Evolutionary conservation across 192 early-diverging fungal species (phyloP), one percentile per base, ranked within the genome.

Genomic region (Geosiphon pyriformis): DNA sequence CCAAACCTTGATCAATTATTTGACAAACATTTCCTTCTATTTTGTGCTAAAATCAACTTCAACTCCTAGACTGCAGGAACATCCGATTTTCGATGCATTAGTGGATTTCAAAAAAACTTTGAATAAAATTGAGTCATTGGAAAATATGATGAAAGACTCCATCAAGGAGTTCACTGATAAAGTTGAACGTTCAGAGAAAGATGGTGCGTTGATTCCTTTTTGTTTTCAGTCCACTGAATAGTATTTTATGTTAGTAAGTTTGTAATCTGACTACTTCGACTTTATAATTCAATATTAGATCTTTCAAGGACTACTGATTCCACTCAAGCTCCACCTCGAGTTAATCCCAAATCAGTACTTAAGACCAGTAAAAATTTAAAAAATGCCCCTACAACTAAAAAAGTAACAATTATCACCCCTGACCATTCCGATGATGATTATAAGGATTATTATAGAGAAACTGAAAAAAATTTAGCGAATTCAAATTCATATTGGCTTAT

Each of bases 1-100:
- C 50, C 72, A 73, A 59, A 76, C 67, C 2, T 49, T 90, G 25
- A 79, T 88, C 71, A 84, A 85, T 64, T 95, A 94, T 66, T 73
- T 95, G 64, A 91, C 88, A 68, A 98, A 98, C 71, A 82, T 95
- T 64, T 83, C 93, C 4, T 95, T 94, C 65, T 94, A 92, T 69
- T 78, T 97, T 59, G 84, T 83, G 1, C 61, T 92, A 66, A 82
- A 88, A 82, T 77, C 81, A 52, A 79, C 74, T 66, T 57, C 25
- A 73, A 69, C 81, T 51, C 49, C 63, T 37, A 72, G 87, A 50
- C 70, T 92, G 26, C 86, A 82, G 26, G 76, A 84, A 48, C 95
- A 97, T 72, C 95, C 93, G 12, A 90, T 93, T n/a, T 88, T 92
- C 58, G 83, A 85, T 20, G 79, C 83, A 8, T 74, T 97, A n/a